Base-by-base conservation (phyloP, 352 stramenopile genomes). In the Phytophthora ramorum region DNA sequence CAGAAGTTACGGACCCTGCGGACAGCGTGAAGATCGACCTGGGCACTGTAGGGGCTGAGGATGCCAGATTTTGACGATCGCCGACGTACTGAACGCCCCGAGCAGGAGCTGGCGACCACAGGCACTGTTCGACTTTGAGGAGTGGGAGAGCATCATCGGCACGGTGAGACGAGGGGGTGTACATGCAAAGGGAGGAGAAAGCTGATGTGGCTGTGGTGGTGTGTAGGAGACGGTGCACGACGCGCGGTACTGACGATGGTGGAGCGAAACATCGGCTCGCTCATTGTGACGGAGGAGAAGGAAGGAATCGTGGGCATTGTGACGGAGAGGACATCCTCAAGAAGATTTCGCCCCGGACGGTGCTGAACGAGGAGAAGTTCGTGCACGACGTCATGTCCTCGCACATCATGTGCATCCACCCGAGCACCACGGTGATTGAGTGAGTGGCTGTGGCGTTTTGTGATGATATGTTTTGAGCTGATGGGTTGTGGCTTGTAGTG, bases 401-500 rank as follows among this genome's bases (percentile, higher is more conserved):
- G 1, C 87, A 93, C 53, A 93, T 95, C 64, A 92, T 93, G 81
- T 95, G 87, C 51, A 91, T 95, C 58, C 85, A 89, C 20, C 78
- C 85, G 7, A 85, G 62, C 26, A 95, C 84, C 19, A 92, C 87
- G 4, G 80, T 95, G 32, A 92, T 95, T 37, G 87, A 93, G 84
- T 94, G 70, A 17, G 82, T 81, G 26, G 12, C 17, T 58, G 16
- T 8, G 26, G 7, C 26, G 26, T 32, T 32, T 32, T 8, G 16
- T 55, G 47, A 32, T 40, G 53, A 16, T 20, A 12, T 32, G 37
- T 20, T 53, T 37, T 53, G 49, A 34, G n/a, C 30, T 49, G 13
- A 54, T n/a, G n/a, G n/a, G 9, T 34, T 57, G 14, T 49, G 38
- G 20, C 13, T 35, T 59, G 6, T 64, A 93, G 87, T 62, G 85